Conservation (phyloP, 2,329 filamentous ascomycete genomes). For the Falciphora oryzae region DNA sequence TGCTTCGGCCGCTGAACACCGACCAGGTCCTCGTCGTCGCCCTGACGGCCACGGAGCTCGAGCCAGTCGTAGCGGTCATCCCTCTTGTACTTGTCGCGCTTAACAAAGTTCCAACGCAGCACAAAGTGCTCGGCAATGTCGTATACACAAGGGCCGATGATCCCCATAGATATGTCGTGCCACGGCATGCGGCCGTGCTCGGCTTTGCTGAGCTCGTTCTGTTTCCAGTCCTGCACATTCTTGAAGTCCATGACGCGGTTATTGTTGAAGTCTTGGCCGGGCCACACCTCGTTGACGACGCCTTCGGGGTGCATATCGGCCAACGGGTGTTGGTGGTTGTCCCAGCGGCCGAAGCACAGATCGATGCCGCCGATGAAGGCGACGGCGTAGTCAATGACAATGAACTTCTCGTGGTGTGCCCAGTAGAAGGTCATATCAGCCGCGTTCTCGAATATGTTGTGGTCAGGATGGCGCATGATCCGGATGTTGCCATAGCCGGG, state of each 20-base stretch:
- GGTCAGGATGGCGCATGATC: slow-evolving; percentile 87
- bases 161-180: slow-evolving; percentile 91
- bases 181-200: slow-evolving; percentile 96
- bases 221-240: slow-evolving; percentile 84
- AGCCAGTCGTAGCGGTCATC: slow-evolving; percentile 82
- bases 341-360: slow-evolving; percentile 94
- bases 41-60: slow-evolving; percentile 67
- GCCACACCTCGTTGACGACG: slow-evolving; percentile 78
- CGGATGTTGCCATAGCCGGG: slow-evolving; percentile 84
- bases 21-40: slow-evolving; percentile 76
- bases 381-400: slow-evolving; percentile 84
- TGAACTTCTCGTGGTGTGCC: slow-evolving; percentile 97
- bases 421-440: slow-evolving; percentile 97
- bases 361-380: slow-evolving; percentile 95
- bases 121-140: slow-evolving; percentile 96
- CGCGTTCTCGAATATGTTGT: slow-evolving; percentile 89
- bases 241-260: slow-evolving; percentile 96
- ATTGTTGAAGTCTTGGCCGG: slow-evolving; percentile 97
- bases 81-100: slow-evolving; percentile 96
- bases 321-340: slow-evolving; percentile 76
- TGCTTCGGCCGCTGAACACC: slow-evolving; percentile 85
- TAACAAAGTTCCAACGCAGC: slow-evolving; percentile 92
- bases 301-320: slow-evolving; percentile 84
- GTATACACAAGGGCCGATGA: slow-evolving; percentile 85
- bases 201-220: slow-evolving; percentile 85